Conservation (phyloP, 2,329 filamentous ascomycete species). For the Plenodomus lindquistii region DNA sequence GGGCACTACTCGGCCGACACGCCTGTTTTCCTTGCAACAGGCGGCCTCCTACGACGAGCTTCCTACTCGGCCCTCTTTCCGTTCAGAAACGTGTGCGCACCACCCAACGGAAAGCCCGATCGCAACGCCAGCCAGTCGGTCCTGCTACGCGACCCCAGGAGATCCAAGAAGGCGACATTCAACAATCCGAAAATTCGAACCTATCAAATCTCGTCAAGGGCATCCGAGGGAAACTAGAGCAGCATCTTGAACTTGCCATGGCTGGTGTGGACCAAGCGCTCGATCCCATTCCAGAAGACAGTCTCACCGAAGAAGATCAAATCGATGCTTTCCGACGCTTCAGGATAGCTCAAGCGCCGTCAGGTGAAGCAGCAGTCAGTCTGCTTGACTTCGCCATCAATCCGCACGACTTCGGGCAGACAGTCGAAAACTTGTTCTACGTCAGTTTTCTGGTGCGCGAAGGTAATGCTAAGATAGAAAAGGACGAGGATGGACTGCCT, state of each 20-base stretch:
- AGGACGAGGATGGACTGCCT: slow-evolving; percentile 75
- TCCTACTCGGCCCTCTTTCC: slow-evolving; percentile 85
- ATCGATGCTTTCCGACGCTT: slow-evolving; percentile 64
- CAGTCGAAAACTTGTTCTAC: slow-evolving; percentile 96
- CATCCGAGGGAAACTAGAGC: slow-evolving; percentile 66
- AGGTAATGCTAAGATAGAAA: slow-evolving; percentile 73
- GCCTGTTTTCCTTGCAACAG: slow-evolving; percentile 74
- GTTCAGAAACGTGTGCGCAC: slow-evolving; percentile 82
- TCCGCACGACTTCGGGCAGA: slow-evolving; percentile 87
- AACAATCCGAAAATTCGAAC: slow-evolving; percentile 76
- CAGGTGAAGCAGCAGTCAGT: slow-evolving; percentile 66
- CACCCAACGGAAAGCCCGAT: slow-evolving; percentile 67
- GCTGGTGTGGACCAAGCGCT: slow-evolving; percentile 50
- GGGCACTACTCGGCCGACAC: slow-evolving; percentile 78
- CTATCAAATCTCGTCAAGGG: slow-evolving; percentile 77
- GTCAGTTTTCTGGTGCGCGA: slow-evolving; percentile 92
- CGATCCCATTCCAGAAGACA: slow-evolving; percentile 23
- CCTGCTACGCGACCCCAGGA: slow-evolving; percentile 77
- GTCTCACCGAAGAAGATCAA: slow-evolving; percentile 43
- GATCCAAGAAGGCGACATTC: slow-evolving; percentile 72
- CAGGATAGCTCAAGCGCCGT: slow-evolving; percentile 60
- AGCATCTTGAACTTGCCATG: slow-evolving; percentile 42
- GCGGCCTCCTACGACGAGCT: slow-evolving; percentile 77
- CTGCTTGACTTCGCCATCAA: slow-evolving; percentile 89
- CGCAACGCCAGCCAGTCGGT: slow-evolving; percentile 68